Base-by-base conservation (phyloP, 2,329 filamentous ascomycete species). In the Colletotrichum nymphaeae region DNA sequence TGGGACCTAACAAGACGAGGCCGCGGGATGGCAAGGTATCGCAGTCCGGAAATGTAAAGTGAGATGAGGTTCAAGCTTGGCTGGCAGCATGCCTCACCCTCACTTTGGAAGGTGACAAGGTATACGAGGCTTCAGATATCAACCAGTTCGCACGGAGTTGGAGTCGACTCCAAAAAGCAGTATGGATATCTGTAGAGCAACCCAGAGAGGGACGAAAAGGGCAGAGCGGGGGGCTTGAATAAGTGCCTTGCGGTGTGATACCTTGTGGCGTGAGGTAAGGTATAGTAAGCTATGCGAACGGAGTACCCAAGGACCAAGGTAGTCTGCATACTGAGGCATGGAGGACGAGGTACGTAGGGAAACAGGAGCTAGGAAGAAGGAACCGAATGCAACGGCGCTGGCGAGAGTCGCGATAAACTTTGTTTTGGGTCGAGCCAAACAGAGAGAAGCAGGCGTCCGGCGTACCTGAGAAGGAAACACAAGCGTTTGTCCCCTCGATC, bases 341-440 rank as follows among this genome's bases (percentile, higher is more conserved):
- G 37, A 19, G 32, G 32, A 35, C 32, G 32, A 35, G 37, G 37
- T 49, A 49, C 8, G 46, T 52, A 62, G n/a, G 64, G 64, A 62
- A 22, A 30, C 63, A 64, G 42, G 30, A 49, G 69, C 65, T 69
- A 69, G 59, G 60, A 65, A 65, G 55, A 65, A 62, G 70, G 60
- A 65, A 57, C 67, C 60, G 70, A 65, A 65, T 73, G 67, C 67
- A 73, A 73, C 70, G 60, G 70, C 67, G 56, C 70, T 73, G 70
- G 67, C 70, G 67, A 73, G 70, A 70, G 70, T 73, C 60, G 32
- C 37, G 60, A 73, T 73, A 65, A 70, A 73, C 53, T 73, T 70
- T 73, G 70, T 70, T 70, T 70, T 11, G 53, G 28, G 56, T 62
- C 42, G 56, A 56, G 22, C 60, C 60, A 65, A 59, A 70, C 56